Base-by-base conservation (phyloP, 140 eudicot genomes). In the Bidens hawaiensis region DNA sequence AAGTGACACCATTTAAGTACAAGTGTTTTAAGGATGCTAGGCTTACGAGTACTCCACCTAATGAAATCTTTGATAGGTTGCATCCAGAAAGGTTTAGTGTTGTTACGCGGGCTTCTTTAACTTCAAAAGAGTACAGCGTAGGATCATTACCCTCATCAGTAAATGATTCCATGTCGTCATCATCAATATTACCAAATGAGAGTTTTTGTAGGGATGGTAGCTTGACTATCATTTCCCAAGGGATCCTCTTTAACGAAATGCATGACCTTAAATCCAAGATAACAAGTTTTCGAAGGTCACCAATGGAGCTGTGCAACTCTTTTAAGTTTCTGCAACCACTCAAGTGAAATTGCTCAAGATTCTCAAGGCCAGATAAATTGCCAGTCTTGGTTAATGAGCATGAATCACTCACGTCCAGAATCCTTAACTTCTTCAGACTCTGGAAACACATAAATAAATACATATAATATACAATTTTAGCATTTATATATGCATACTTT, bases 191-290 rank as follows among this genome's bases (percentile, higher is more conserved):
- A 9, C 24, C n/a, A 7, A 70, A 53, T 4, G 1, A 12, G 3
- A 70, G 75, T 21, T 33, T 11, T 70, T 12, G 19, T 4, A 70
- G 69, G 24, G 62, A 60, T 33, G 3, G 27, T 26, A 70, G 23
- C 16, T 48, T 70, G 15, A 27, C 52, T 38, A 52, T 66, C 72
- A 36, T 66, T 66, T 52, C 69, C 60, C 43, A 62, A 15, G 43
- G 55, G 31, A 28, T 19, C 22, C 28, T 41, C 5, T 26, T 34
- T 30, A 43, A 21, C 6, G 30, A 33, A 27, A 6, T 57, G 49
- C 49, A 28, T 5, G 9, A 0, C 0, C 4, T 10, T 50, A 30
- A 27, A 7, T 26, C 21, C 60, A 69, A 28, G 40, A 43, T 45
- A 30, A 15, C 22, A 34, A 69, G 74, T 14, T 57, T 69, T 21